Evolutionary conservation across 345 rosid species (phyloP), one percentile per base, ranked within the genome.

Genomic region (Citrus sp.): DNA sequence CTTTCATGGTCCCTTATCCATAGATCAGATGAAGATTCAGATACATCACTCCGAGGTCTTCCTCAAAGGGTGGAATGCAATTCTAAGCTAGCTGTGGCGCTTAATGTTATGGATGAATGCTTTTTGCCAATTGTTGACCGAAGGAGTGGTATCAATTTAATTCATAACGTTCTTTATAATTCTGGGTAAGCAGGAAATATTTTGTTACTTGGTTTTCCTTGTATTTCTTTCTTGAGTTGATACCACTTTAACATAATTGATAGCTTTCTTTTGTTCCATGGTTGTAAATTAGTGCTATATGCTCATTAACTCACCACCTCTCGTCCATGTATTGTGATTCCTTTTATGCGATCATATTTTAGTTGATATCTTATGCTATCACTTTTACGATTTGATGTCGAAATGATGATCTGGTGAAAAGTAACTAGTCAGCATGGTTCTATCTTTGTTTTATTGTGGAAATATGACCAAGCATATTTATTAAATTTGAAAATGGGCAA

Each of bases 21-120:
- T 30, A 88, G 97, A 87, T 86, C 84, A 46, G 85, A 86, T 79
- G 80, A 81, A 80, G 88, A 86, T 74, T 75, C 89, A 63, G 97
- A 90, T 74, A 77, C 72, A 80, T 56, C 82, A 77, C 72, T 83
- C 65, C 79, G 70, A 79, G 91, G 86, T 32, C 87, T 87, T 80
- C 83, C 88, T 54, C 89, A 76, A 67, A 85, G 84, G 73, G 93
- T 86, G 75, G 93, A 92, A 84, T 88, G 90, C 87, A 90, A 92
- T 86, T 90, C 95, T 55, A 92, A 91, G 87, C 88, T 90, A 62
- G 94, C 98, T 42, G 88, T 93, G 76, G 97, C 98, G 4, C 81
- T 88, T 73, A 80, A 84, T 54, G 83, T 94, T 66, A 93, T 94
- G 98, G 95, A 94, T 82, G 98, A 93, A 84, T 94, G 98, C 86